Conservation (phyloP, 2,329 filamentous ascomycete species). For the Fusarium sacchari region DNA sequence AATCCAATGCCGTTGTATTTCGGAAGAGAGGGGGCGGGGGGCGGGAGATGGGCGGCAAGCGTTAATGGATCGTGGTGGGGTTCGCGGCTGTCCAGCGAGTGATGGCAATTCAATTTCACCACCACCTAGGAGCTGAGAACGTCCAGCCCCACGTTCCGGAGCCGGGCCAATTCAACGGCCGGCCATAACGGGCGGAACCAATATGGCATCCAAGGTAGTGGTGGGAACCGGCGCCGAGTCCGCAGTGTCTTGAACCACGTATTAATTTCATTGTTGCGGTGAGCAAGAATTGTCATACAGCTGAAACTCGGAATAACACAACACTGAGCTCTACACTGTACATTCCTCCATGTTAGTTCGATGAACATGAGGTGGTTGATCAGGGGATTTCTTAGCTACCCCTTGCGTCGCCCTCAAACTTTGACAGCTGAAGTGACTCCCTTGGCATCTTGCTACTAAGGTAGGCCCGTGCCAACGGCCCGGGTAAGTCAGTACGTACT, state of each 20-base stretch:
- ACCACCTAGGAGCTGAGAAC: not conserved
- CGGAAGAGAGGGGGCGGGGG: constrained; percentile 35
- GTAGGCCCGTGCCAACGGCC: not conserved
- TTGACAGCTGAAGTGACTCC: constrained; percentile 16
- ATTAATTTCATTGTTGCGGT: not conserved
- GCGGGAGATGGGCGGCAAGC: constrained; percentile 25
- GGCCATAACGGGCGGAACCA: not conserved
- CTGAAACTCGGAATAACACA: not conserved
- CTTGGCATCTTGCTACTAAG: not conserved
- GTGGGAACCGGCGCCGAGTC: constrained; percentile 12
- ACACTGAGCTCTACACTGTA: not conserved
- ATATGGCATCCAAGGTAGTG: not conserved
- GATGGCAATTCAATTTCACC: constrained; percentile 12
- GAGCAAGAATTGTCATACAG: not conserved
- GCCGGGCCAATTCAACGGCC: constrained; percentile 17
- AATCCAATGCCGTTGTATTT: constrained; percentile 22
- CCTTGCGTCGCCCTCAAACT: not conserved
- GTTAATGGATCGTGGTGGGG: constrained; percentile 15
- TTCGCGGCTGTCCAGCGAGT: constrained; percentile 28
- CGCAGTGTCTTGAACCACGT: not conserved
- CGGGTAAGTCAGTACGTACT: not conserved
- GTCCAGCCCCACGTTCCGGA: not conserved
- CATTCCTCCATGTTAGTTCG: not conserved
- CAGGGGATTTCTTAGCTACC: not conserved
- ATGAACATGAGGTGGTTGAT: not conserved